Evolutionary conservation across 31 red algal genomes (phyloP).

Genomic region (Bonnemaisonia californica): DNA sequence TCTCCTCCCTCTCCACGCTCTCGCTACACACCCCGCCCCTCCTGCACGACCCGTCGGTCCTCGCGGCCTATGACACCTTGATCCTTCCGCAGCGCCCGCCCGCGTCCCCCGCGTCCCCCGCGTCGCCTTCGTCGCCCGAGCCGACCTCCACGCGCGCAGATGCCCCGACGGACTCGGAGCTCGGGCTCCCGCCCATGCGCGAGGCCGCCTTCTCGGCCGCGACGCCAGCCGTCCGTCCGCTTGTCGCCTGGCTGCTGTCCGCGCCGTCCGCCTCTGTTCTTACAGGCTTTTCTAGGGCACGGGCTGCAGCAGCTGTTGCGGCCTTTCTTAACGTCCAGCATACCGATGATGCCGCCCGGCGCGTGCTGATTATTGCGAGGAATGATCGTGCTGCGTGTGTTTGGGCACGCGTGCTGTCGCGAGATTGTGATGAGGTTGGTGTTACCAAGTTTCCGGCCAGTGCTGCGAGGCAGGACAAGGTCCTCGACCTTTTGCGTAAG

Average conservation of each 20-base stretch:
- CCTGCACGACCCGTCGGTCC: neutral
- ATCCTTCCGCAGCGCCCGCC: neutral
- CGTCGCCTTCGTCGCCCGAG: neutral
- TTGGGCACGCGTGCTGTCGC: neutral
- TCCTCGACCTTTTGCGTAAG: neutral
- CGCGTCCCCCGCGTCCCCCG: neutral
- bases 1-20: neutral
- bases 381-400: constrained; percentile 1
- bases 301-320: neutral
- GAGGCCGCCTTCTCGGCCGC: neutral
- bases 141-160: neutral
- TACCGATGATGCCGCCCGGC: neutral
- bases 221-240: neutral
- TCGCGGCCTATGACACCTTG: neutral
- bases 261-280: neutral
- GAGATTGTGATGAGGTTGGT: neutral
- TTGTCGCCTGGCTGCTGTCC: neutral
- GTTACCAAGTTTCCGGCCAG: constrained; percentile 2
- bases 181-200: neutral
- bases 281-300: neutral
- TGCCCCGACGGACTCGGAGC: neutral
- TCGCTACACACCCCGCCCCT: neutral
- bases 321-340: neutral
- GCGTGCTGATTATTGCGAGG: constrained; percentile 2
- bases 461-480: neutral